Conservation (phyloP, 768 basidiomycete genomes). For the Xanthoconium purpureum region DNA sequence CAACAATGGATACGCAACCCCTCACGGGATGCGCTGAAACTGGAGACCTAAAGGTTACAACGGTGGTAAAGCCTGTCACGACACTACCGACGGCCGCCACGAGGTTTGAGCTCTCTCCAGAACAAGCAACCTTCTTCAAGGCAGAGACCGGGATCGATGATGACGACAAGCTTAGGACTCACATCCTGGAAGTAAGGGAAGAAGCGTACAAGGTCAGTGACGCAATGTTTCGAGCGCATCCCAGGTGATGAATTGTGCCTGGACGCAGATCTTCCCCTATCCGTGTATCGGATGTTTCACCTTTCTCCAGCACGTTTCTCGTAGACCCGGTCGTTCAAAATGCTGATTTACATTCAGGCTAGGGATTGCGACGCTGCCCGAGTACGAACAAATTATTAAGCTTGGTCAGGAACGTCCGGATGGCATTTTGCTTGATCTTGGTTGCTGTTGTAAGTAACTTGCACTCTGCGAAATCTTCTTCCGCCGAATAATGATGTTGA, state of each 20-base stretch:
- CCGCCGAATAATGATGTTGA: not conserved
- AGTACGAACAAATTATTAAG: slow-evolving; percentile 30
- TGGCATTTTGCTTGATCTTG: slow-evolving; percentile 44
- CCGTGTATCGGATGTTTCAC: slow-evolving; percentile 25
- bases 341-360: slow-evolving; percentile 2
- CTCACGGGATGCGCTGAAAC: not conserved
- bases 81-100: not conserved
- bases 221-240: not conserved
- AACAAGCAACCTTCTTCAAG: slow-evolving; percentile 28
- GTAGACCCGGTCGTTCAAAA: not conserved
- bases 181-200: slow-evolving; percentile 30
- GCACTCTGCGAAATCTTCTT: not conserved
- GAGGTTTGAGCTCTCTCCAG: slow-evolving; percentile 6
- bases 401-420: slow-evolving; percentile 36
- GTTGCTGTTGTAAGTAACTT: slow-evolving; percentile 40
- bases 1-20: not conserved
- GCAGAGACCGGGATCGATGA: slow-evolving; percentile 28
- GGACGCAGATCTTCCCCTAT: slow-evolving; percentile 28
- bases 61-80: not conserved
- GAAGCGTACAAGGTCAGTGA: slow-evolving; percentile 30
- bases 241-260: not conserved
- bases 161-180: slow-evolving; percentile 25
- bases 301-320: slow-evolving; percentile 20
- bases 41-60: slow-evolving; percentile 10
- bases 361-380: slow-evolving; percentile 10